Evolutionary conservation across 2,329 filamentous ascomycete species (phyloP).

Genomic region (Hyphodiscus sp.): DNA sequence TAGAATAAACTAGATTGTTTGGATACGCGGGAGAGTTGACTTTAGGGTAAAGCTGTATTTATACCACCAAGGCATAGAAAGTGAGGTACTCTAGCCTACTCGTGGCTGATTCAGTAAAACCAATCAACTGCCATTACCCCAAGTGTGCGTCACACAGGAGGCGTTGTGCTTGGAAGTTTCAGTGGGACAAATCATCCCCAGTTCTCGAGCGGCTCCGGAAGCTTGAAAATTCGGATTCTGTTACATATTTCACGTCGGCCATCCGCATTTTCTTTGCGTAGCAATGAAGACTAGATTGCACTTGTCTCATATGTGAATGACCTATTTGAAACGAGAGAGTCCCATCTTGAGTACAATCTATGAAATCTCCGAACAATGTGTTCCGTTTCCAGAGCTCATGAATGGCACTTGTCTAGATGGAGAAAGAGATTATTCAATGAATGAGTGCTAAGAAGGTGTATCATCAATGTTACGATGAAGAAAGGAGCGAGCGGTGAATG

Average conservation of each 20-base stretch:
- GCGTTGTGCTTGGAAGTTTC: not conserved
- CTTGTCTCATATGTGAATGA: too few relatives aligned
- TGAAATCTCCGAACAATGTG: too few relatives aligned
- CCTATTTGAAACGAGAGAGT: too few relatives aligned
- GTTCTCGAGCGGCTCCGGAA: not conserved
- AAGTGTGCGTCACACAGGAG: not conserved
- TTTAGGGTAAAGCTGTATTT: not conserved
- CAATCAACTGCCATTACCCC: not conserved
- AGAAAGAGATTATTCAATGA: not conserved
- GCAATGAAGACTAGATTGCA: too few relatives aligned
- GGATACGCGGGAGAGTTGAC: too few relatives aligned
- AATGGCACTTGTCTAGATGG: not conserved
- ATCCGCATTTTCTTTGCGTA: too few relatives aligned
- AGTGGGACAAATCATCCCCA: not conserved
- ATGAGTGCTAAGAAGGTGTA: not conserved
- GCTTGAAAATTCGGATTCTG: too few relatives aligned
- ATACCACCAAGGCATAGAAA: not conserved
- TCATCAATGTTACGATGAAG: not conserved
- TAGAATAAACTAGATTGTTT: too few relatives aligned
- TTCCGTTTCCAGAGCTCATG: not conserved
- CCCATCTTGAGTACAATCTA: too few relatives aligned
- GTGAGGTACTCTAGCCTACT: slow-evolving; percentile 1
- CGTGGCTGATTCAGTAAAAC: not conserved
- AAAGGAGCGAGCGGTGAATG: not conserved
- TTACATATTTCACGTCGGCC: too few relatives aligned